These are phyloP conservation scores for Lepiota brunneoincarnata DNA, from an alignment of 768 basidiomycete genomes.

Conservation along the genomic window DNA sequence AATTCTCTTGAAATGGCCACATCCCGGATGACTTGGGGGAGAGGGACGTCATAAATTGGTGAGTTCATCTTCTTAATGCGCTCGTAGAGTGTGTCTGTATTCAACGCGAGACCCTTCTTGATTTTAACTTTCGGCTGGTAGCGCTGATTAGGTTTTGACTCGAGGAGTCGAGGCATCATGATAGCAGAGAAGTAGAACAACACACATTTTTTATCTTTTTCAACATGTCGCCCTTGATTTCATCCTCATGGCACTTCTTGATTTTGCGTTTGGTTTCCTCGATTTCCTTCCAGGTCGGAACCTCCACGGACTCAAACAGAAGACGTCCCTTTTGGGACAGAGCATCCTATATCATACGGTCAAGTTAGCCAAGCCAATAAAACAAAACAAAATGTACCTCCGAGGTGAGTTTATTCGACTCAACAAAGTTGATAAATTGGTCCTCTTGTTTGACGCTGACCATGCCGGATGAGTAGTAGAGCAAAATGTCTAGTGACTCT, in stretches of 20 bases:
- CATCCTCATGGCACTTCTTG: not conserved
- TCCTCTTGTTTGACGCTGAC: no score
- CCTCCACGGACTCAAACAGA: not conserved
- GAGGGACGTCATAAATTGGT: not conserved
- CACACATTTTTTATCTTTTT: not conserved
- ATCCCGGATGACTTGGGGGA: conserved; percentile 5
- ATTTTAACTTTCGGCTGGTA: not conserved
- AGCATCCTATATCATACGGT: no score
- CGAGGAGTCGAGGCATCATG: no score
- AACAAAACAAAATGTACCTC: no score
- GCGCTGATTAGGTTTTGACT: no score
- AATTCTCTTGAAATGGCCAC: conserved; percentile 13
- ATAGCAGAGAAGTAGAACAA: not conserved
- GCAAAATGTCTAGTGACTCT: no score
- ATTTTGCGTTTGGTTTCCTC: not conserved
- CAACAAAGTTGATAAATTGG: no score
- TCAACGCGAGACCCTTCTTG: not conserved
- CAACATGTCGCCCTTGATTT: not conserved
- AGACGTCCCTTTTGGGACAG: not conserved
- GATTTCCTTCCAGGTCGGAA: not conserved
- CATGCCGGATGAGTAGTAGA: no score
- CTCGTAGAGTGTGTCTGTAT: not conserved
- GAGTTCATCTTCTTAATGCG: not conserved
- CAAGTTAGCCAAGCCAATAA: no score
- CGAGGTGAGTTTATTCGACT: no score